These are phyloP conservation scores for Lodderomyces oxycetoniae DNA, from an alignment of 1,139 yeast species.

Conservation along the genomic window DNA sequence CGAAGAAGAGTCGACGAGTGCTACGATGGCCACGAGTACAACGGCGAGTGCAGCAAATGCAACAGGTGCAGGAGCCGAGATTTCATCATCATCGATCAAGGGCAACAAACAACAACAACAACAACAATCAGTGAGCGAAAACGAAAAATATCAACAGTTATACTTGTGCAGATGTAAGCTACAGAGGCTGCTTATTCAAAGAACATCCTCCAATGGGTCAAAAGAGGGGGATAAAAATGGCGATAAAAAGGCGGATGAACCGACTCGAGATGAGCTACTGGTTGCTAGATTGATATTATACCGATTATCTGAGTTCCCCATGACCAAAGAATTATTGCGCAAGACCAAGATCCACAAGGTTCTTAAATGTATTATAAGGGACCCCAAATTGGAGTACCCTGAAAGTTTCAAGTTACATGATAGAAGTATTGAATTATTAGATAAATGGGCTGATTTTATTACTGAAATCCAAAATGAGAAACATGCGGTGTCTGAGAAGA, in stretches of 20 bases:
- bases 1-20: constrained; percentile 11
- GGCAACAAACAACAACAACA: constrained; percentile 1
- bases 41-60: constrained; percentile 6
- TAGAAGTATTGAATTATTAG: constrained; percentile 38
- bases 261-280: constrained; percentile 51
- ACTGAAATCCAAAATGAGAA: constrained; percentile 36
- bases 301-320: constrained; percentile 46
- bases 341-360: constrained; percentile 54
- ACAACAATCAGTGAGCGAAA: constrained; percentile 26
- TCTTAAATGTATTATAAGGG: constrained; percentile 43
- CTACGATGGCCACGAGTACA: constrained; percentile 5
- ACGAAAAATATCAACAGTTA: constrained; percentile 43
- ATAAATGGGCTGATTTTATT: constrained; percentile 41
- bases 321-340: constrained; percentile 50
- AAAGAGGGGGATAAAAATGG: not conserved
- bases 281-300: constrained; percentile 50
- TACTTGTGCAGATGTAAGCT: constrained; percentile 46
- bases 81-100: constrained; percentile 7
- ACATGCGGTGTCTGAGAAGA: constrained; percentile 11
- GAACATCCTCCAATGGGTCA: constrained; percentile 22
- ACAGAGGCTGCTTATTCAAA: constrained; percentile 42
- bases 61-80: constrained; percentile 4
- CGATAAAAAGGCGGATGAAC: constrained; percentile 11
- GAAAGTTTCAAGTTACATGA: constrained; percentile 48
- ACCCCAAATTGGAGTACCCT: constrained; percentile 38